Conservation (phyloP, 768 basidiomycete species). For the Serendipita indica region DNA sequence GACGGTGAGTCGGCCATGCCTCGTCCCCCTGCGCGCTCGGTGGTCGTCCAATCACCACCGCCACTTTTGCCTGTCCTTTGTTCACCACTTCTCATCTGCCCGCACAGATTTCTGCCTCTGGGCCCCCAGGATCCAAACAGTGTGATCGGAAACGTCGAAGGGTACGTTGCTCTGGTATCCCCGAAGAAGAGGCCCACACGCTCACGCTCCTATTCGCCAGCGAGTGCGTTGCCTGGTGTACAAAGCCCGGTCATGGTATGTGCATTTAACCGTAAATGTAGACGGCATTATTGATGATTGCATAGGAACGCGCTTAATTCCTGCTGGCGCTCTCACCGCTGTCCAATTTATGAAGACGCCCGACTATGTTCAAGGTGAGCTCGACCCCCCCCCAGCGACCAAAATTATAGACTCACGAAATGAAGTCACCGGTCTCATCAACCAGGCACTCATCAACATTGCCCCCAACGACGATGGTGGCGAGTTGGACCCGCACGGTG, state of each 20-base stretch:
- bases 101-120: conserved; percentile 11
- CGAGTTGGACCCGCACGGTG: conserved; percentile 65
- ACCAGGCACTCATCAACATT: conserved; percentile 47
- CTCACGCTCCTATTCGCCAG: no score
- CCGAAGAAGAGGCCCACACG: no score
- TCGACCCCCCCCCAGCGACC: conserved; percentile 10
- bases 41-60: not conserved
- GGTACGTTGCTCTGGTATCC: no score
- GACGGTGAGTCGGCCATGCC: not conserved
- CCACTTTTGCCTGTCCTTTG: not conserved
- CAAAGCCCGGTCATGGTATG: conserved; percentile 8
- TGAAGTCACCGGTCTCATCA: conserved; percentile 46
- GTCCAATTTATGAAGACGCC: conserved; percentile 48
- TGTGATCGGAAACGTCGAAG: conserved; percentile 6
- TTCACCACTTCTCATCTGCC: not conserved
- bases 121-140: not conserved
- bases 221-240: conserved; percentile 2
- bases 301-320: conserved; percentile 18
- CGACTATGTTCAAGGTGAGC: conserved; percentile 19
- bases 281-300: not conserved
- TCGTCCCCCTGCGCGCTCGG: not conserved
- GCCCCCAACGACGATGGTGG: conserved; percentile 45
- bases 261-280: conserved; percentile 6
- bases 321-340: conserved; percentile 35
- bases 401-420: not conserved